Base-by-base conservation (phyloP, 2,329 filamentous ascomycete species). In the Cytospora paraplurivora region DNA sequence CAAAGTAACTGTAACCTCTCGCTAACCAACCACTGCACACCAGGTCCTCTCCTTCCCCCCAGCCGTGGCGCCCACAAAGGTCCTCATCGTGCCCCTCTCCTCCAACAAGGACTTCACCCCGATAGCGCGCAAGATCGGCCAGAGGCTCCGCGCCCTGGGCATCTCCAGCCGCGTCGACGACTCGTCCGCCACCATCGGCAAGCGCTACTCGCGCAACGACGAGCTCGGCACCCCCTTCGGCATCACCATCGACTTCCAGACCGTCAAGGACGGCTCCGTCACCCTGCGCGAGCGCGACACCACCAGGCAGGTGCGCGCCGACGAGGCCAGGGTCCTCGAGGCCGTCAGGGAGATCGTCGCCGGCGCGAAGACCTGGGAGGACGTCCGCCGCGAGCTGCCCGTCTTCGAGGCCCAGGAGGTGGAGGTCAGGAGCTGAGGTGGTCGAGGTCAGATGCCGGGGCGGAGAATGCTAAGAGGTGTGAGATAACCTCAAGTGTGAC, bases 211-310 rank as follows among this genome's bases (percentile, higher is more conserved):
- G 74, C 88, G 95, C 72, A 97, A 97, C 75, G 94, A 98, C 76
- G 94, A 98, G 80, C 85, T 97, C 64, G 95, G 94, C 72, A 98
- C 95, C 52, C 92, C 94, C 8, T 88, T 97, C 68, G 94, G 93
- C 74, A 88, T 98, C 76, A 98, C 94, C 0, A 86, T 98, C 65
- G 94, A 98, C 77, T 98, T 97, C 85, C 92, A 98, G 82, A 96
- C 92, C 55, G 81, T 97, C 69, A 88, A 96, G 77, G 93, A 97
- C 75, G 86, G 86, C 74, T 90, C 90, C 8, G 86, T 96, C 73
- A 98, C 94, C 1, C 85, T 98, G 68, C 84, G 94, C 73, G 94
- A 98, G 76, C 88, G 93, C 68, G 95, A 98, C 79, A 90, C 89
- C 50, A 97, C 92, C 60, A 90, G 88, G 75, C 94, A 98, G 79